These are phyloP conservation scores for Suhomyces sp. DNA, from an alignment of 805 yeast genomes.

Conservation along the genomic window DNA sequence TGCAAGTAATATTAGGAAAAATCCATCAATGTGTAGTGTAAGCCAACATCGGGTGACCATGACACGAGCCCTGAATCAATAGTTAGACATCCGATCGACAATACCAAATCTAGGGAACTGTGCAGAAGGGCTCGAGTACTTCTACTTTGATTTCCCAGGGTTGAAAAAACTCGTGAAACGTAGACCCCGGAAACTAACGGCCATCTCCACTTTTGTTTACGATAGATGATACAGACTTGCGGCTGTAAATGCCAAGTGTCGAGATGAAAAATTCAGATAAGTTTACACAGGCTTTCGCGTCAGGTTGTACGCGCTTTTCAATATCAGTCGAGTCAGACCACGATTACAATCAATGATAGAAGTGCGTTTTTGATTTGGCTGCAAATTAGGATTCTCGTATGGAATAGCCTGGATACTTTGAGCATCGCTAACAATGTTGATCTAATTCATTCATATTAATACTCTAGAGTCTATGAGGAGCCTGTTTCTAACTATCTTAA, in stretches of 20 bases:
- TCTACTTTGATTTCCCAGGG: neutral
- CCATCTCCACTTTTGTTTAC: neutral
- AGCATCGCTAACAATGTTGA: too few species aligned
- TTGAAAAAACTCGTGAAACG: neutral
- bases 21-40: neutral
- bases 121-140: neutral
- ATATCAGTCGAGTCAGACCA: neutral
- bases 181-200: neutral
- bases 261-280: neutral
- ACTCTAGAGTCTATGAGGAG: neutral
- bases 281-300: neutral
- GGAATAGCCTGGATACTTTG: neutral
- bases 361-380: neutral
- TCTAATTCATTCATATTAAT: neutral
- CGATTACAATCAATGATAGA: neutral
- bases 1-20: neutral
- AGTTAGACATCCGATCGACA: neutral
- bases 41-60: neutral
- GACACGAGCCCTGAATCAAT: neutral
- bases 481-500: conserved; percentile 9
- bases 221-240: neutral
- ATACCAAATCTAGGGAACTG: neutral
- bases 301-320: neutral
- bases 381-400: neutral
- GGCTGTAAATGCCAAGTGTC: neutral